phyloP scores from a whole-genome alignment of 2,329 filamentous ascomycete genomes.

The Ciborinia camelliae region DNA sequence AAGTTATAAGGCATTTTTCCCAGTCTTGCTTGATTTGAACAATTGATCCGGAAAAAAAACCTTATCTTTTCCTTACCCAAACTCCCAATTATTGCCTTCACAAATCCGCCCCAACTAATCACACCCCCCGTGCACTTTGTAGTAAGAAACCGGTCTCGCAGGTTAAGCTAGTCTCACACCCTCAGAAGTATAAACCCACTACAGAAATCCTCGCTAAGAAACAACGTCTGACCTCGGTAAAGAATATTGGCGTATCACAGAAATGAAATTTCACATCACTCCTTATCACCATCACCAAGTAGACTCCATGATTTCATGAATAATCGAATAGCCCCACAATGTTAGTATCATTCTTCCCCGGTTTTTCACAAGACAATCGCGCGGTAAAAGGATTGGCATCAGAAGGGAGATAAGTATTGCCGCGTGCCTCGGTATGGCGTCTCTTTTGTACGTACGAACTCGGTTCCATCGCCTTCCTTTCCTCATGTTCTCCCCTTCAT shows the following conservation, averaged over 20 bases:
- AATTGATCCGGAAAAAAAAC: background rate
- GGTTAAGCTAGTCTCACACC: background rate
- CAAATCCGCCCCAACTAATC: background rate
- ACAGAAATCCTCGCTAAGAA: background rate
- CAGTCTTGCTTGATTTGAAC: background rate
- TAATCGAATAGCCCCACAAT: slow-evolving; percentile 24
- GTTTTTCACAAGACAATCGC: slow-evolving; percentile 19
- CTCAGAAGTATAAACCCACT: background rate
- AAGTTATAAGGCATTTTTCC: no score
- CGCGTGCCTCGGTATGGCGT: slow-evolving; percentile 30
- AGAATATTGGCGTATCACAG: background rate
- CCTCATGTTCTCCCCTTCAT: slow-evolving; percentile 14
- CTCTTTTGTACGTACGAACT: slow-evolving; percentile 16
- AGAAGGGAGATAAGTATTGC: slow-evolving; percentile 13
- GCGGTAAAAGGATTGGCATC: slow-evolving; percentile 23
- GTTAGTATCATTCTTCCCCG: background rate
- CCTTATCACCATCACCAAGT: slow-evolving; percentile 16
- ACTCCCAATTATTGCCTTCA: no score
- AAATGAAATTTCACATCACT: slow-evolving; percentile 4
- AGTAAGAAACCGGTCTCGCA: background rate
- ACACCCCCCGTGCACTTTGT: background rate
- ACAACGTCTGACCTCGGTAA: slow-evolving; percentile 4
- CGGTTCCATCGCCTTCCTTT: slow-evolving; percentile 23
- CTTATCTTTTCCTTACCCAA: background rate
- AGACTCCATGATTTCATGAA: slow-evolving; percentile 24